A percentile compares a stretch with the other conserved stretches of the same genome.
Conservation (phyloP, 345 rosid species). For the Gossypium anomalum region DNA sequence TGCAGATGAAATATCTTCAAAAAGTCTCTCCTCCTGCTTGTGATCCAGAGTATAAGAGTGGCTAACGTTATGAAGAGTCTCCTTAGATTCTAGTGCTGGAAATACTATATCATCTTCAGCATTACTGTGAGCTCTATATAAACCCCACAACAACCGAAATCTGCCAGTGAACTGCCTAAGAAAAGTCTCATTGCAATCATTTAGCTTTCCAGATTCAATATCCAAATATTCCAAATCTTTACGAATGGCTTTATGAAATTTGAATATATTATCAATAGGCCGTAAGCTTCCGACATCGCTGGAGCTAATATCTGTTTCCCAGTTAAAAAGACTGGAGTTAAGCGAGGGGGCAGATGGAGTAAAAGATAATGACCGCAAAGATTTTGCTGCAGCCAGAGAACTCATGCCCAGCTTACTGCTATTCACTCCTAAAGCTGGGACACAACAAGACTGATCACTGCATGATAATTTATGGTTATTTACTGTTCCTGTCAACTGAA, state of each 20-base stretch:
- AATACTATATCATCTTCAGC: conserved; percentile 67
- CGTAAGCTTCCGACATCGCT: conserved; percentile 30
- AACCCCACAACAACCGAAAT: conserved; percentile 54
- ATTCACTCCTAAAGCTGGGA: conserved; percentile 53
- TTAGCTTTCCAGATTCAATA: conserved; percentile 55
- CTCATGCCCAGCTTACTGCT: conserved; percentile 36
- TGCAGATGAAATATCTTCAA: conserved; percentile 49
- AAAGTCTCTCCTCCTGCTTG: conserved; percentile 55
- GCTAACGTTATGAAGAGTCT: conserved; percentile 59
- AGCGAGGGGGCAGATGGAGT: conserved; percentile 51
- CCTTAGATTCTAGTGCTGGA: conserved; percentile 58
- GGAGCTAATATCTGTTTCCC: conserved; percentile 49
- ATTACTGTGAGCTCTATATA: conserved; percentile 60
- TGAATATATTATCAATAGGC: conserved; percentile 57
- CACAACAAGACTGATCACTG: conserved; percentile 42
- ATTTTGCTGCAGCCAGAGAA: conserved; percentile 51
- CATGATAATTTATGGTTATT: conserved; percentile 24
- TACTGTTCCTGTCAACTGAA: conserved; percentile 13
- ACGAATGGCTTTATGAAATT: conserved; percentile 60
- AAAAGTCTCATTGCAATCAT: conserved; percentile 41
- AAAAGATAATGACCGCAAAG: conserved; percentile 44
- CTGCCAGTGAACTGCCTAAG: conserved; percentile 59
- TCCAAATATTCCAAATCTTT: conserved; percentile 63
- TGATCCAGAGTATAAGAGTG: conserved; percentile 62
- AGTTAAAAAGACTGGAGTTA: conserved; percentile 54